These are phyloP conservation scores for Aurifilum marmelostoma DNA, from an alignment of 2,329 filamentous ascomycete species.

Conservation along the genomic window DNA sequence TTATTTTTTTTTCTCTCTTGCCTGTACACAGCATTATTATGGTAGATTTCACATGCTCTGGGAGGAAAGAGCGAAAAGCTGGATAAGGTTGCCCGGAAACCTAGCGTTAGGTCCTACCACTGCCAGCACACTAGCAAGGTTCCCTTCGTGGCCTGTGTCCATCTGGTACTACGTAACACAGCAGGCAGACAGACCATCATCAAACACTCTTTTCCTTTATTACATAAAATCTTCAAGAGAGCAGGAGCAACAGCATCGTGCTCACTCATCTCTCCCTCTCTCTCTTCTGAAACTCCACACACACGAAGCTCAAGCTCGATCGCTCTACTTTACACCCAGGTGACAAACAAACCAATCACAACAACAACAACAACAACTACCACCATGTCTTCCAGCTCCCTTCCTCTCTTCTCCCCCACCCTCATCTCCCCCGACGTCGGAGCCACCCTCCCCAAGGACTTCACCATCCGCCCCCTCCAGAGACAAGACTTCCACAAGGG, in stretches of 20 bases:
- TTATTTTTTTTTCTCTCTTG: neutral
- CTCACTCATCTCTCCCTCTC: neutral
- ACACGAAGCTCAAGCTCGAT: neutral
- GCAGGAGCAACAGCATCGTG: neutral
- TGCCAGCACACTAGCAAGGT: constrained; percentile 3
- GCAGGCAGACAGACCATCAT: neutral
- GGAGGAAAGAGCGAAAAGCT: neutral
- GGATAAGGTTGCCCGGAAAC: neutral
- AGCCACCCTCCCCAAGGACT: constrained; percentile 66
- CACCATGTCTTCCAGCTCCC: constrained; percentile 5
- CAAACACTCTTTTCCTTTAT: neutral
- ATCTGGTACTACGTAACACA: neutral
- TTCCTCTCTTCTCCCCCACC: constrained; percentile 62
- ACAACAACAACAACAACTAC: too few relatives aligned
- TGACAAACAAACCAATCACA: too few relatives aligned
- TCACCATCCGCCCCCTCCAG: constrained; percentile 71
- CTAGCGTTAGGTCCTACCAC: neutral
- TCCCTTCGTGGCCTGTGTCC: too few relatives aligned
- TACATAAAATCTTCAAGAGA: neutral
- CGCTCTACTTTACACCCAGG: neutral
- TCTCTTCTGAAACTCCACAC: neutral
- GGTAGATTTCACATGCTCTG: neutral
- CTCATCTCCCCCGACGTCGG: constrained; percentile 68
- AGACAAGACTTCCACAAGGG: constrained; percentile 69
- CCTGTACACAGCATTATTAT: neutral